phyloP scores from a whole-genome alignment of 2,329 filamentous ascomycete species.

The Immersiporthe knoxdaviesiana region DNA sequence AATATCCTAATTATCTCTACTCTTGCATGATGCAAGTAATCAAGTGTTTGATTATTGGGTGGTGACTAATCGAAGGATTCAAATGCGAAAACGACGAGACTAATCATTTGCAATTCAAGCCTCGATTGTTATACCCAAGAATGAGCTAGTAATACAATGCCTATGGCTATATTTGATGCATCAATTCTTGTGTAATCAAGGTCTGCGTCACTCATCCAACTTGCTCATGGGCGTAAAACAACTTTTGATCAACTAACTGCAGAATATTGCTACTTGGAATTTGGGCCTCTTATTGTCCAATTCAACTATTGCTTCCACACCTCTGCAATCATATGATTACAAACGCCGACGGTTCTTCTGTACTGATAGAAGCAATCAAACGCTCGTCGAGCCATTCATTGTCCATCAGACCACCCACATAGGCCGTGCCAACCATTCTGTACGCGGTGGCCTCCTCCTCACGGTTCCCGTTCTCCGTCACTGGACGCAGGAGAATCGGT shows the following conservation, averaged over 20 bases:
- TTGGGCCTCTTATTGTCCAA: background rate
- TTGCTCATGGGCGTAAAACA: too few relatives aligned
- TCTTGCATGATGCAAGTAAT: background rate
- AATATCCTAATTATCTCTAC: background rate
- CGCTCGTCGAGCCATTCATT: slow-evolving; percentile 14
- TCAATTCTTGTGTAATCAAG: too few relatives aligned
- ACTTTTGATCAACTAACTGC: background rate
- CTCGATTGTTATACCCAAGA: too few relatives aligned
- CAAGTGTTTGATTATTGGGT: background rate
- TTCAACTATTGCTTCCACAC: background rate
- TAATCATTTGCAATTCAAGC: background rate
- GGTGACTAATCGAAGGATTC: background rate
- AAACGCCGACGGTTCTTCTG: background rate
- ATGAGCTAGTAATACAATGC: too few relatives aligned
- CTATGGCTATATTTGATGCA: too few relatives aligned
- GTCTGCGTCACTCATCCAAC: too few relatives aligned
- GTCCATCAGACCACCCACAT: slow-evolving; percentile 11
- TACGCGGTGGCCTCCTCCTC: background rate
- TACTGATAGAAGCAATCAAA: background rate
- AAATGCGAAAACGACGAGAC: background rate
- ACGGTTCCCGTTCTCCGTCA: background rate
- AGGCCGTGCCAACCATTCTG: slow-evolving; percentile 19
- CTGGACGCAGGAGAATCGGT: slow-evolving; percentile 8
- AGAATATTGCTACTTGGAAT: background rate
- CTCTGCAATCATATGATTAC: background rate